A percentile compares a stretch with the other conserved stretches of the same genome.
Conservation (phyloP, 2,329 filamentous ascomycete species). For the Clarireedia homoeocarpa region DNA sequence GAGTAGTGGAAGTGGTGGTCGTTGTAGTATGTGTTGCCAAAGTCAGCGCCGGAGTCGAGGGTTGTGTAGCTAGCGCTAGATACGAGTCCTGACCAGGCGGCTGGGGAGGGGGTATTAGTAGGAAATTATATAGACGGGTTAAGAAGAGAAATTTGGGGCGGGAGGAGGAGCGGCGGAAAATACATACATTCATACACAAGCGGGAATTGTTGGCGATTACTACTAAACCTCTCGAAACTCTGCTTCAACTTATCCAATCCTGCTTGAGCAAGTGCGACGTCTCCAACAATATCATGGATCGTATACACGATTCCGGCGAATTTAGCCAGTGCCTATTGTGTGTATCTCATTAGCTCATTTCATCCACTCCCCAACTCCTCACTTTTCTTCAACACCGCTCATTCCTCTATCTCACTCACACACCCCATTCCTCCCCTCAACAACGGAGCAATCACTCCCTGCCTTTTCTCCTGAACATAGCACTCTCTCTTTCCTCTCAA, state of each 20-base stretch:
- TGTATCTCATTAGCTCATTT: too few relatives aligned
- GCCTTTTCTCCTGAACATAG: too few relatives aligned
- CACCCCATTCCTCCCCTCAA: too few relatives aligned
- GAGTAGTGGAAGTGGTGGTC: slow-evolving; percentile 73
- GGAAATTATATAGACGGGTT: not conserved
- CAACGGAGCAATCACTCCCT: too few relatives aligned
- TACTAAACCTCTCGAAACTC: slow-evolving; percentile 57
- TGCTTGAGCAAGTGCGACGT: slow-evolving; percentile 46
- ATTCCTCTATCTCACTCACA: too few relatives aligned
- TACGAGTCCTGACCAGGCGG: slow-evolving; percentile 71
- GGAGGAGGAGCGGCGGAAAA: not conserved
- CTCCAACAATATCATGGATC: slow-evolving; percentile 53
- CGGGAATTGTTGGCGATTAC: slow-evolving; percentile 60
- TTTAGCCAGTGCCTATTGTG: slow-evolving; percentile 57
- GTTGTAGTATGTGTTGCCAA: slow-evolving; percentile 84
- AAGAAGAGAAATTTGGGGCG: too few relatives aligned
- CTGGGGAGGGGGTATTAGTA: not conserved
- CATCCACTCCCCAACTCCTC: too few relatives aligned
- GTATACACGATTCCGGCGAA: slow-evolving; percentile 64
- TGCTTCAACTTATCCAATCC: slow-evolving; percentile 56
- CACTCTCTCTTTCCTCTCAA: too few relatives aligned
- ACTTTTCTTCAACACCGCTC: too few relatives aligned
- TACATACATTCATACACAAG: slow-evolving; percentile 48
- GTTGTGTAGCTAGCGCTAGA: slow-evolving; percentile 66
- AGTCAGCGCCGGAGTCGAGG: slow-evolving; percentile 65